Evolutionary conservation across 2,329 filamentous ascomycete genomes (phyloP), one percentile per base, ranked within the genome.

Genomic region (Penicillium sp.): DNA sequence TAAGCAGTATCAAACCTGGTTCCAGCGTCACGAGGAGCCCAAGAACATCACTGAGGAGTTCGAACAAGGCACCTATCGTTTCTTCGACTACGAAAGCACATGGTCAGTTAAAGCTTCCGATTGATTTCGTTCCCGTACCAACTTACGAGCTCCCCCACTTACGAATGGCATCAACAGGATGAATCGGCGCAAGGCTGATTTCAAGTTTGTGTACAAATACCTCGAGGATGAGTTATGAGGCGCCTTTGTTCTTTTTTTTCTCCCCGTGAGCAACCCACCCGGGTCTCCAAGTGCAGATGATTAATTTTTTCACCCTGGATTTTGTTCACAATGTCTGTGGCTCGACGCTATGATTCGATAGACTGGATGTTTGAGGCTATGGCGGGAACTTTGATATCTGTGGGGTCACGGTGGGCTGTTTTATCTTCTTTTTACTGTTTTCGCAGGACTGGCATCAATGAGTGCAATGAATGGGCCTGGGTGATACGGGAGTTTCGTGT

Each of bases 1-100:
- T 79, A 99, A 99, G 81, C 94, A 97, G 75, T 99, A 99, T 72
- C 94, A 96, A 76, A 99, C 94, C 1, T 99, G 94, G 94, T 99
- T 99, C 71, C 94, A 99, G 76, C 85, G 94, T 50, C 94, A 99
- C 66, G 94, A 99, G 72, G 94, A 99, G 79, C 94, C 94, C 19
- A 99, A 99, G 81, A 92, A 87, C 67, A 99, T 99, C 70, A 97
- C 94, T 0, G 94, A 99, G 76, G 94, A 99, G 77, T 97, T 91
- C 72, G 94, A 99, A 78, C 94, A 99, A 77, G 94, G 94, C 61
- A 99, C 94, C 25, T 99, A 99, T 80, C 88, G 94, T 50, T 99
- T 99, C 81, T 99, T 99, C 76, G 94, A 99, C 77, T 99, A 99
- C 73, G 94, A 99, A 78, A 96, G 91, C 76, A 99, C 94, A 71